These are phyloP conservation scores for Ascochyta viciae-villosae DNA, from an alignment of 2,329 filamentous ascomycete species.

Conservation along the genomic window DNA sequence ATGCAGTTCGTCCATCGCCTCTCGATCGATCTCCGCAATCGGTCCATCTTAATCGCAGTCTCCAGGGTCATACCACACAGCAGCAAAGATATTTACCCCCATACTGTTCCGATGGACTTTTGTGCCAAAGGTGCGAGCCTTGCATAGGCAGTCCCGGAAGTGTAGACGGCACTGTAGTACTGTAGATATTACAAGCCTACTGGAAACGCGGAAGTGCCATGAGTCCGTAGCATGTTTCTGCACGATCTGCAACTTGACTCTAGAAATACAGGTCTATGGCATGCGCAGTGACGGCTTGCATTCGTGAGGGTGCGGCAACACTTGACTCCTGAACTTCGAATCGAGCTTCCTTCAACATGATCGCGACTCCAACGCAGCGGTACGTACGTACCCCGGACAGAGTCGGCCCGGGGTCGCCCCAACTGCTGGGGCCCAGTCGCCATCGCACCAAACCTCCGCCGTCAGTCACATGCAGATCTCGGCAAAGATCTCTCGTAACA, in stretches of 20 bases:
- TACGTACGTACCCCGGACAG: slow-evolving; percentile 23
- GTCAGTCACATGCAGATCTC: slow-evolving; percentile 34
- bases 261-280: background rate
- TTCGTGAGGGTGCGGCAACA: background rate
- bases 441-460: slow-evolving; percentile 12
- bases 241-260: background rate
- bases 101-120: background rate
- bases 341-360: background rate
- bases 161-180: too few species aligned
- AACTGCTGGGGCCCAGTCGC: slow-evolving; percentile 8
- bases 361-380: background rate
- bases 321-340: background rate
- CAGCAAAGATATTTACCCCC: background rate
- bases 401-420: slow-evolving; percentile 24
- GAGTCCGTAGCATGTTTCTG: background rate
- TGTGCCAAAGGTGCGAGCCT: too few species aligned
- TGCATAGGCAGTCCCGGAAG: too few species aligned
- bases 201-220: background rate
- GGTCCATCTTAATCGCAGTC: background rate
- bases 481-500: slow-evolving; percentile 33
- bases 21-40: slow-evolving; percentile 8
- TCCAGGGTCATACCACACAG: background rate
- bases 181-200: background rate
- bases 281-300: background rate
- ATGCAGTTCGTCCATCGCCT: slow-evolving; percentile 1